A percentile compares a stretch with the other conserved stretches of the same genome.
Evolutionary conservation across 768 basidiomycete genomes (phyloP).

Genomic region (Calocera viscosa): DNA sequence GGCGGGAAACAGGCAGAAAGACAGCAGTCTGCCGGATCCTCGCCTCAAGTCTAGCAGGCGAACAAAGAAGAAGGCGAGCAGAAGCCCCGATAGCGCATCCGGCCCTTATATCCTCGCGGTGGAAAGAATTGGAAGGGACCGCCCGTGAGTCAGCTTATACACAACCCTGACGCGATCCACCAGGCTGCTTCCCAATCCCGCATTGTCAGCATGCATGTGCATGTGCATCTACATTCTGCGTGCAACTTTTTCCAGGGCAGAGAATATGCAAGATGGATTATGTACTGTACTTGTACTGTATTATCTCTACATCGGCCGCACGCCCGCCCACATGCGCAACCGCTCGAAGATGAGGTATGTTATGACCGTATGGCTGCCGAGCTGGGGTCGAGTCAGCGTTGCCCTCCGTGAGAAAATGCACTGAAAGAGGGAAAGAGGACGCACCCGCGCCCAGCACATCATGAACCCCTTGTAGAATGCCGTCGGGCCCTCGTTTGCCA

Average conservation of each 20-base stretch:
- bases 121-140: too few species aligned
- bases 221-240: too few species aligned
- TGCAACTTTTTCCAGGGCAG: too few species aligned
- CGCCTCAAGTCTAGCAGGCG: neutral
- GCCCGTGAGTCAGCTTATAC: too few species aligned
- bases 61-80: neutral
- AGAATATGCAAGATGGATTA: too few species aligned
- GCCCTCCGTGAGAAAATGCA: neutral
- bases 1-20: neutral
- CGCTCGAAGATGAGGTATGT: slow-evolving; percentile 30
- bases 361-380: slow-evolving; percentile 29
- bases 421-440: too few species aligned
- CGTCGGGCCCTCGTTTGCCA: slow-evolving; percentile 25
- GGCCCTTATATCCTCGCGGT: too few species aligned
- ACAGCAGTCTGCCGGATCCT: neutral
- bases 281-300: too few species aligned
- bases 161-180: too few species aligned
- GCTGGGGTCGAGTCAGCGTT: slow-evolving; percentile 17
- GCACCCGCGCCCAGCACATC: slow-evolving; percentile 32
- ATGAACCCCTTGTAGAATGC: slow-evolving; percentile 32
- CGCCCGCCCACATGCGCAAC: slow-evolving; percentile 24
- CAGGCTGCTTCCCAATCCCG: too few species aligned
- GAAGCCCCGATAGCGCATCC: neutral
- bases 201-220: too few species aligned
- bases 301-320: slow-evolving; percentile 24